Evolutionary conservation across 1,139 yeast genomes (phyloP), one percentile per base, ranked within the genome.

Genomic region (Zygoascus meyerae): DNA sequence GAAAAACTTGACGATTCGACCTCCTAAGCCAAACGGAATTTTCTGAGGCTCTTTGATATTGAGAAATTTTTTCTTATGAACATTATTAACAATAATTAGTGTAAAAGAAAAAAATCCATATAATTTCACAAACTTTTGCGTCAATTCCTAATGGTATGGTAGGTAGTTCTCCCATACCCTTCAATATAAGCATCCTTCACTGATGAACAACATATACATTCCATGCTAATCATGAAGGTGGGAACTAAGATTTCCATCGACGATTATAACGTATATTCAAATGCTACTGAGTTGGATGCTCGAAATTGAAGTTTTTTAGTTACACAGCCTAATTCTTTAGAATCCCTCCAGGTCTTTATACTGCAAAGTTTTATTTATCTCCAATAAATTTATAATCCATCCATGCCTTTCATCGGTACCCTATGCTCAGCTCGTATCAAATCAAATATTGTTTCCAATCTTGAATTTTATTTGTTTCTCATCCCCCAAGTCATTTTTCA

Each of bases 1-100:
- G 77, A 75, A 59, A 43, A 44, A 56, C 60, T 71, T 76, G 80
- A 76, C 73, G 81, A 76, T 65, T 72, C 79, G 79, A 73, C 73
- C 67, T 67, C 64, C 40, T 43, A 50, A 67, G 74, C 78, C 72
- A 68, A 69, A 72, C 75, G 71, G 58, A 59, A 42, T 16, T 31
- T 31, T 34, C 42, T 36, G 44, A 45, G 36, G 44, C 39, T 26
- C 17, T 16, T 30, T 34, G 12, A 33, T 11, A 21, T 21, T 21
- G 26, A 21, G 26, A 7, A 21, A 5, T 21, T 21, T 12, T 38
- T n/a, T 11, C 15, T 21, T 21, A 7, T 21, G 26, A 21, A 21
- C 26, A 21, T 21, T 21, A 21, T 21, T 21, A 21, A 21, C 26
- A 21, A 42, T 38, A 39, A 30, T 33, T 43, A 40, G 33, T 31